Base-by-base conservation (phyloP, 23 red algal species). In the Gracilaria gracilis region DNA sequence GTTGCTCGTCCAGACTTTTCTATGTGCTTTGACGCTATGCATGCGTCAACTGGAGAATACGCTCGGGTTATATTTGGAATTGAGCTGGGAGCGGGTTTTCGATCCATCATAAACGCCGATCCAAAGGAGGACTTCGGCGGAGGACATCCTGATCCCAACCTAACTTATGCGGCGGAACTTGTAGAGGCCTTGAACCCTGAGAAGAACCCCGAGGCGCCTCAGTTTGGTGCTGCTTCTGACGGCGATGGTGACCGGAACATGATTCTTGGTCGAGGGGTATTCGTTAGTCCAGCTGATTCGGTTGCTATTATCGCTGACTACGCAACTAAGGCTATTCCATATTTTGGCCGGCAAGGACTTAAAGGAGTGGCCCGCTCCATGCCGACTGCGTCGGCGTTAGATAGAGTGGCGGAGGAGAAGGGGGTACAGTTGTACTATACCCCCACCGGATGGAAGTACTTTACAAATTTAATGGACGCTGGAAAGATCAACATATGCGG, bases 201-300 rank as follows among this genome's bases (percentile, higher is more conserved):
- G 17, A 25, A 88, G 55, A 82, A 59, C 24, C 27, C 77, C 5
- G 40, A 69, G 39, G 85, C 91, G 36, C 92, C 87, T 39, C 72
- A 94, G 14, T 80, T 99, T 48, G 97, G 89, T 16, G 97, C 95
- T n/a, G 97, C 93, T 31, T 94, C 87, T 32, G 97, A 99, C 71
- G 95, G 92, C 20, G 97, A 99, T 90, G 97, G 97, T 51, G 97
- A 99, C 86, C 83, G 97, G 32, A 95, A 95, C 74, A 95, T 99
- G 91, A 99, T 99, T 57, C 55, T 99, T 55, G 95, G 97, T 27
- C 62, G 62, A 49, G 61, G 80, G 17, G 88, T 96, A 17, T 95
- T 99, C 79, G 93, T 99, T 9, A 91, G 80, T n/a, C 93, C 97
- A 2, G 84, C 88, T 7, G 97, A 99, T 84, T 99, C 97, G 13